Percentiles rank a stretch among this genome's conserved stretches.
Conservation (phyloP, 192 early-diverging fungal genomes). For the Jimgerdemannia lactiflua region DNA sequence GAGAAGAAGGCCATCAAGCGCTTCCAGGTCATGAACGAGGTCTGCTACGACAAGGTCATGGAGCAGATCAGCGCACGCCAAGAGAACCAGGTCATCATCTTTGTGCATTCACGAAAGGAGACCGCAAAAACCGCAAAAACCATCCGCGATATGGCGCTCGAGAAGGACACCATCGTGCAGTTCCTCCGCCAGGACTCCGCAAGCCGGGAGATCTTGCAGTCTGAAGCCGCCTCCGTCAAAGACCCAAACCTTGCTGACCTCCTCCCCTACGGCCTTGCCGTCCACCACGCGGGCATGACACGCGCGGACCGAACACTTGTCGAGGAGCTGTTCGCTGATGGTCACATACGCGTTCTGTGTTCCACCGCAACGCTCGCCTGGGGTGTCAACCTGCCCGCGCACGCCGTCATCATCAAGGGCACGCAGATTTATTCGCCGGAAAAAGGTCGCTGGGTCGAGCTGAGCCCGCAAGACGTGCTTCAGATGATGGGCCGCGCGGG, state of each 20-base stretch:
- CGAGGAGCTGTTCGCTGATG: constrained; percentile 91
- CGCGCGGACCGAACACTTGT: constrained; percentile 89
- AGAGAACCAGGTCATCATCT: constrained; percentile 87
- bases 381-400: constrained; percentile 99
- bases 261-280: constrained; percentile 92
- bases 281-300: constrained; percentile 97
- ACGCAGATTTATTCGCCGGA: constrained; percentile 97
- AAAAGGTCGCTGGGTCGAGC: constrained; percentile 92
- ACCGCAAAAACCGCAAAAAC: constrained; percentile 94
- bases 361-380: constrained; percentile 98
- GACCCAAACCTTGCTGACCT: constrained; percentile 87
- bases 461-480: constrained; percentile 94
- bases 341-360: constrained; percentile 88
- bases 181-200: constrained; percentile 83
- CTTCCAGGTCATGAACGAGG: constrained; percentile 96
- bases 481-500: constrained; percentile 99
- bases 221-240: constrained; percentile 75
- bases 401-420: constrained; percentile 98
- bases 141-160: constrained; percentile 89
- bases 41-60: constrained; percentile 92
- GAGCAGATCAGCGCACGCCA: constrained; percentile 72
- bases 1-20: constrained; percentile 95
- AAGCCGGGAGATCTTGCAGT: constrained; percentile 79
- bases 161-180: constrained; percentile 78
- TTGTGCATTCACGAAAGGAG: constrained; percentile 98